phyloP scores from a whole-genome alignment of 78 protist species.

The Bodo saltans region DNA sequence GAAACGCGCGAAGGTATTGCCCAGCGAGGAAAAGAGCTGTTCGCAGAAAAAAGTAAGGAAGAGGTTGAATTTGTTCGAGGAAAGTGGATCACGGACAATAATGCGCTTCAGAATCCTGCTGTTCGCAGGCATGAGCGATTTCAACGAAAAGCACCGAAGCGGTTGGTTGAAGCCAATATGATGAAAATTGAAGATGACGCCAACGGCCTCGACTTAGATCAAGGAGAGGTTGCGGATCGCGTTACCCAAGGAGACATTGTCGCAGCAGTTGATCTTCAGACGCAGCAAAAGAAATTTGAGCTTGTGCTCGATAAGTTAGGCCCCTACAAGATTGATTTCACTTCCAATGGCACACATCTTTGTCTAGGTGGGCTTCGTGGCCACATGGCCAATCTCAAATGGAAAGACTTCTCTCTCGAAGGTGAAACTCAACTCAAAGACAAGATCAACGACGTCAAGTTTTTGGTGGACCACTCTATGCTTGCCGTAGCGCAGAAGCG shows the following conservation, averaged over 20 bases:
- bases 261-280: slow-evolving; percentile 18
- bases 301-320: slow-evolving; percentile 48
- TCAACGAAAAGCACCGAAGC: neutral
- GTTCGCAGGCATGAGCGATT: neutral
- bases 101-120: neutral
- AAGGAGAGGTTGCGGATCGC: neutral
- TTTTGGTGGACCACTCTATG: slow-evolving; percentile 82
- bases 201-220: neutral
- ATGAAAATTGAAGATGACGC: neutral
- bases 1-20: neutral
- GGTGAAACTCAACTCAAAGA: slow-evolving; percentile 73
- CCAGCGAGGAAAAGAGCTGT: neutral
- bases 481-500: slow-evolving; percentile 91
- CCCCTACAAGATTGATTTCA: slow-evolving; percentile 68
- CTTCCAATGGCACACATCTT: slow-evolving; percentile 72
- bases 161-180: neutral
- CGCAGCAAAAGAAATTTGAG: slow-evolving; percentile 15
- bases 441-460: slow-evolving; percentile 68
- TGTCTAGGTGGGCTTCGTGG: slow-evolving; percentile 85
- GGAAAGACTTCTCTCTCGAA: slow-evolving; percentile 57
- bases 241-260: slow-evolving; percentile 24
- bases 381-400: slow-evolving; percentile 77
- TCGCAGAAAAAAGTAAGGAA: neutral
- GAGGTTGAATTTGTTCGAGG: neutral
- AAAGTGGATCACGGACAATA: neutral